These are phyloP conservation scores for Anacardium occidentale DNA, from an alignment of 345 rosid species.

Conservation along the genomic window DNA sequence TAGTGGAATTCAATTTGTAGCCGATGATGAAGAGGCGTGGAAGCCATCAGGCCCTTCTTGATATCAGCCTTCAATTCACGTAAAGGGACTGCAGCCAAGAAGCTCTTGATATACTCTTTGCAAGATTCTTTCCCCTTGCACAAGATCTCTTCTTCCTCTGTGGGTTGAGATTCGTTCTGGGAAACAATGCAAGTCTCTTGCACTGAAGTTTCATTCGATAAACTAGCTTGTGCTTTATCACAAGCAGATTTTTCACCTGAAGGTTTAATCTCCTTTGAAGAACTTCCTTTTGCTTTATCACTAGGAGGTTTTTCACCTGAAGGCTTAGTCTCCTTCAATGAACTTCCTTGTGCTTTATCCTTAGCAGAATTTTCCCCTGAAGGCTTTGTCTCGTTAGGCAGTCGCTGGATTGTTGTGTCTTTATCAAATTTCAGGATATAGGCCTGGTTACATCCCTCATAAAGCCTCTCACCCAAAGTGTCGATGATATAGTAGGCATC, in stretches of 20 bases:
- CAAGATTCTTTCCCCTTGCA: slow-evolving; percentile 60
- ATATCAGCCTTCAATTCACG: slow-evolving; percentile 59
- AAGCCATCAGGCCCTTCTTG: slow-evolving; percentile 54
- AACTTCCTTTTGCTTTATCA: no score
- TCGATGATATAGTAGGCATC: slow-evolving; percentile 69
- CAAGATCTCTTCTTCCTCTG: slow-evolving; percentile 31
- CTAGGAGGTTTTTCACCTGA: no score
- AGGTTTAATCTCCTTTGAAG: slow-evolving; percentile 15
- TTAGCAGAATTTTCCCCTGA: slow-evolving; percentile 21
- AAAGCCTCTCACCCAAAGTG: slow-evolving; percentile 69
- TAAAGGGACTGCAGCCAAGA: slow-evolving; percentile 65
- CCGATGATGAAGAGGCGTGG: slow-evolving; percentile 60
- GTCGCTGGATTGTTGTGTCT: slow-evolving; percentile 35
- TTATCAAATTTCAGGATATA: slow-evolving; percentile 54
- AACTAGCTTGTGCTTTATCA: slow-evolving; percentile 2
- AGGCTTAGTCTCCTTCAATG: background rate
- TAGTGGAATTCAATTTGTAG: slow-evolving; percentile 68
- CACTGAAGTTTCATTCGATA: slow-evolving; percentile 5
- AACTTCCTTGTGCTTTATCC: slow-evolving; percentile 3
- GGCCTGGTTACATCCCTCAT: slow-evolving; percentile 62
- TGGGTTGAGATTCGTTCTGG: slow-evolving; percentile 1
- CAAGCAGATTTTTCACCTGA: slow-evolving; percentile 21
- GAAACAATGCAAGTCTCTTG: background rate
- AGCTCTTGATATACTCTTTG: slow-evolving; percentile 65
- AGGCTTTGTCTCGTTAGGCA: slow-evolving; percentile 20